Evolutionary conservation across 345 rosid genomes (phyloP).

Genomic region (Microcos paniculata): DNA sequence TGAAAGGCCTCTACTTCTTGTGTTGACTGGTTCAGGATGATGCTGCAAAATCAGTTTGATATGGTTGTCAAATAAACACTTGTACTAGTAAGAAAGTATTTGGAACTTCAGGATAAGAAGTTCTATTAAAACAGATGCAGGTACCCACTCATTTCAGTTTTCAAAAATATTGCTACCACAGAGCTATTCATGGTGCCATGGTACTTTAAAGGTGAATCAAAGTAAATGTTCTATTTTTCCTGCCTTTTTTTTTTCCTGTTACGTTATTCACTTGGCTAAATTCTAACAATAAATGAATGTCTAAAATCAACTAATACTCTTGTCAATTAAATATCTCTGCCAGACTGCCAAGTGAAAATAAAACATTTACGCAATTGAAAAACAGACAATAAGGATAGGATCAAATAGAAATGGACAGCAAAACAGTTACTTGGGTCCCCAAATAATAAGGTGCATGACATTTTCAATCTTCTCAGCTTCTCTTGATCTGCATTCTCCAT

Average conservation of each 20-base stretch:
- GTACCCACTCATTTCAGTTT: too few relatives aligned
- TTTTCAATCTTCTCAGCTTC: background rate
- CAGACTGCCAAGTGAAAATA: background rate
- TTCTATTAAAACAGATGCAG: too few relatives aligned
- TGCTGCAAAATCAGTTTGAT: background rate
- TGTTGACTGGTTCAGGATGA: background rate
- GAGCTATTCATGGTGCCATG: too few relatives aligned
- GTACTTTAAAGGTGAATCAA: too few relatives aligned
- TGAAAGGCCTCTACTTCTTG: background rate
- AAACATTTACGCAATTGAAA: too few relatives aligned
- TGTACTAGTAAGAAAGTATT: too few relatives aligned
- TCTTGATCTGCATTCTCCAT: background rate
- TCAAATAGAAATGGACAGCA: background rate
- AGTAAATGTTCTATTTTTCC: too few relatives aligned
- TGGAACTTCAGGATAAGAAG: too few relatives aligned
- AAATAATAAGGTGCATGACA: background rate
- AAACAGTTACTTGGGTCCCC: background rate
- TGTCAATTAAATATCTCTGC: background rate
- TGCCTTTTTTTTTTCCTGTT: too few relatives aligned
- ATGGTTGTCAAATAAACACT: background rate
- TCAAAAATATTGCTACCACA: too few relatives aligned
- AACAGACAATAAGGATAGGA: background rate
- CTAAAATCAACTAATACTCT: background rate
- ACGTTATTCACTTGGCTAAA: too few relatives aligned
- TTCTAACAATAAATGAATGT: too few relatives aligned